Conservation (phyloP, 2,329 filamentous ascomycete species). For the Stylonectria norvegica region DNA sequence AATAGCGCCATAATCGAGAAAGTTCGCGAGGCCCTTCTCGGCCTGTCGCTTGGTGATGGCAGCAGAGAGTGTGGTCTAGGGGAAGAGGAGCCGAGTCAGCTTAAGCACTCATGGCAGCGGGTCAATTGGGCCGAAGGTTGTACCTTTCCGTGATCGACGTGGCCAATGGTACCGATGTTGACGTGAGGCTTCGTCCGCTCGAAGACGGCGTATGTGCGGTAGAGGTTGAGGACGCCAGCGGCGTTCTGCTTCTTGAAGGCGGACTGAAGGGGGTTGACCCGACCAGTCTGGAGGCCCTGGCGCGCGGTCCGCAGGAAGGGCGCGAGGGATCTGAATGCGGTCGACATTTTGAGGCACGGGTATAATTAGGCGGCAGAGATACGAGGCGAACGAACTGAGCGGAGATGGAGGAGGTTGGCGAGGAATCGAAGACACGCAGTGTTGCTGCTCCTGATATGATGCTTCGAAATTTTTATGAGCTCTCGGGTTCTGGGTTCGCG, state of each 20-base stretch:
- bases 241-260: slow-evolving; percentile 61
- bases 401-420: slow-evolving; percentile 14
- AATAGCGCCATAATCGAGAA: slow-evolving; percentile 95
- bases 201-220: slow-evolving; percentile 66
- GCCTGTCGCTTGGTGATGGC: slow-evolving; percentile 98
- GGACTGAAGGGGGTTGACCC: slow-evolving; percentile 73
- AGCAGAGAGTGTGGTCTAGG: slow-evolving; percentile 90
- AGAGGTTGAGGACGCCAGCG: slow-evolving; percentile 62
- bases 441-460: slow-evolving; percentile 23
- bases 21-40: slow-evolving; percentile 88
- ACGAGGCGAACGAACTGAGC: slow-evolving; percentile 21
- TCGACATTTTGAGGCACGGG: slow-evolving; percentile 62
- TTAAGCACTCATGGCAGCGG: neutral
- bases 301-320: slow-evolving; percentile 81
- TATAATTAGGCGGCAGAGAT: slow-evolving; percentile 25
- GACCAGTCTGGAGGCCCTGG: slow-evolving; percentile 65
- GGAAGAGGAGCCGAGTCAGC: slow-evolving; percentile 14
- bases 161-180: slow-evolving; percentile 99
- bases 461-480: slow-evolving; percentile 38
- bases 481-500: slow-evolving; percentile 12
- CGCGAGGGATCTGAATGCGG: slow-evolving; percentile 71
- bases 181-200: slow-evolving; percentile 95
- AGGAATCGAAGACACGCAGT: slow-evolving; percentile 21
- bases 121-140: slow-evolving; percentile 10
- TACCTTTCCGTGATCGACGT: slow-evolving; percentile 99